phyloP scores from a whole-genome alignment of 495 filamentous ascomycete genomes.

The Annulohypoxylon moriforme region DNA sequence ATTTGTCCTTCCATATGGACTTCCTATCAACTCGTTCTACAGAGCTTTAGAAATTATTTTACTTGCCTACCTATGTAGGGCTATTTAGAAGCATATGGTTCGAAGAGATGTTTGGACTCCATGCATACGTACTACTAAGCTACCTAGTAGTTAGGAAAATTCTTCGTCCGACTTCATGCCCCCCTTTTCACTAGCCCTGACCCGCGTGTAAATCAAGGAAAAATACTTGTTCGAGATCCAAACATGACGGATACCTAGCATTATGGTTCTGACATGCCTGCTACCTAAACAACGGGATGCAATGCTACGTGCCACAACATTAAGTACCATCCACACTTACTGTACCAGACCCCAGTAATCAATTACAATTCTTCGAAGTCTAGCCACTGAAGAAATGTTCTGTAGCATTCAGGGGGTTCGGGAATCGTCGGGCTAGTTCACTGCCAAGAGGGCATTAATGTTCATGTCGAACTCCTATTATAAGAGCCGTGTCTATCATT shows the following conservation, averaged over 20 bases:
- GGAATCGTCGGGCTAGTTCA: not conserved
- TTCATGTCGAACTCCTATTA: not conserved
- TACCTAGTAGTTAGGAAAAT: slow-evolving; percentile 28
- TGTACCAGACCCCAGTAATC: not conserved
- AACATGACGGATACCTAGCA: not conserved
- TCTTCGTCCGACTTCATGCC: slow-evolving; percentile 14
- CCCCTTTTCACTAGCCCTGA: not conserved
- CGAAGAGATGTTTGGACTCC: slow-evolving; percentile 16
- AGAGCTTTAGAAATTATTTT: slow-evolving; percentile 17
- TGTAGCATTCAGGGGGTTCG: not conserved
- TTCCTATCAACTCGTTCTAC: slow-evolving; percentile 29
- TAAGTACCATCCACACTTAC: slow-evolving; percentile 9
- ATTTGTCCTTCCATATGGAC: not conserved
- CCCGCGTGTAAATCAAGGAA: not conserved
- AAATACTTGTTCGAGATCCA: slow-evolving; percentile 14
- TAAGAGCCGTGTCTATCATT: not conserved
- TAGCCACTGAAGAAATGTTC: not conserved
- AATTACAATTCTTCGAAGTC: not conserved
- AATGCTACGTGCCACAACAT: slow-evolving; percentile 36
- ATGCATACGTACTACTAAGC: slow-evolving; percentile 22
- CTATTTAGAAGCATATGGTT: slow-evolving; percentile 34
- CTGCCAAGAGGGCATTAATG: not conserved
- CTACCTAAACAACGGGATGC: slow-evolving; percentile 31
- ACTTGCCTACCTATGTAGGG: not conserved
- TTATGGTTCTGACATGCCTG: slow-evolving; percentile 28